These are phyloP conservation scores for Glarea lozoyensis DNA, from an alignment of 495 filamentous ascomycete species.

Conservation along the genomic window DNA sequence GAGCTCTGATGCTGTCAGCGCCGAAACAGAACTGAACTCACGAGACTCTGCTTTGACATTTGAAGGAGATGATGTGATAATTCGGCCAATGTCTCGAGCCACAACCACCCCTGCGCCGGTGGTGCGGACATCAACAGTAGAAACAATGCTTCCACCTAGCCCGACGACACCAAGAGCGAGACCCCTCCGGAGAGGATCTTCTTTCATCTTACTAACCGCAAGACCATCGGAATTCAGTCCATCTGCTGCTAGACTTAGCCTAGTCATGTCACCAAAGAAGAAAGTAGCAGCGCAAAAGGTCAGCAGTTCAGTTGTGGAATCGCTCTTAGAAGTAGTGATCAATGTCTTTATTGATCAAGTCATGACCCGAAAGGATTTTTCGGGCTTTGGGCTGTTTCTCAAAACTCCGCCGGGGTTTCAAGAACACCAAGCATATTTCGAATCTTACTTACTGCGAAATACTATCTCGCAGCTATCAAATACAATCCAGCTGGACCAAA, in stretches of 20 bases:
- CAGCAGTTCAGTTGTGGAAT: constrained; percentile 63
- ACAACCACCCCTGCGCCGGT: constrained; percentile 43
- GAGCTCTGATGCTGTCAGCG: constrained; percentile 68
- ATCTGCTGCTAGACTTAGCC: constrained; percentile 51
- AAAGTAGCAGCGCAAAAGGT: constrained; percentile 38
- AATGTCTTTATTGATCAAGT: constrained; percentile 77
- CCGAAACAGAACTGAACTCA: constrained; percentile 75
- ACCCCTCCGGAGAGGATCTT: constrained; percentile 66
- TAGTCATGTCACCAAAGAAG: constrained; percentile 50
- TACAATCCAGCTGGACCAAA: constrained; percentile 59
- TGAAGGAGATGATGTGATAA: constrained; percentile 74
- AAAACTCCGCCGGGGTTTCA: constrained; percentile 86
- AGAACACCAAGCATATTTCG: constrained; percentile 90
- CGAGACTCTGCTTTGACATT: constrained; percentile 72
- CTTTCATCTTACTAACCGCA: constrained; percentile 79
- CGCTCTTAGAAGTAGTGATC: constrained; percentile 64
- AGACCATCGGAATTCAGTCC: constrained; percentile 46
- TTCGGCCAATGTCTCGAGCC: constrained; percentile 59
- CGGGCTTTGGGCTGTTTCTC: constrained; percentile 78
- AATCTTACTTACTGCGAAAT: constrained; percentile 76
- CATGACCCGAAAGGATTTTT: constrained; percentile 76
- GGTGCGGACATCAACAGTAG: constrained; percentile 59
- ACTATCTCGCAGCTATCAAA: constrained; percentile 63
- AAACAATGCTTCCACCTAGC: constrained; percentile 35
- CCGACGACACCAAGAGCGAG: constrained; percentile 36